Percentiles rank a stretch among this genome's conserved stretches.
phyloP scores from a whole-genome alignment of 441 rosid species.

The Syzygium syzygioides region DNA sequence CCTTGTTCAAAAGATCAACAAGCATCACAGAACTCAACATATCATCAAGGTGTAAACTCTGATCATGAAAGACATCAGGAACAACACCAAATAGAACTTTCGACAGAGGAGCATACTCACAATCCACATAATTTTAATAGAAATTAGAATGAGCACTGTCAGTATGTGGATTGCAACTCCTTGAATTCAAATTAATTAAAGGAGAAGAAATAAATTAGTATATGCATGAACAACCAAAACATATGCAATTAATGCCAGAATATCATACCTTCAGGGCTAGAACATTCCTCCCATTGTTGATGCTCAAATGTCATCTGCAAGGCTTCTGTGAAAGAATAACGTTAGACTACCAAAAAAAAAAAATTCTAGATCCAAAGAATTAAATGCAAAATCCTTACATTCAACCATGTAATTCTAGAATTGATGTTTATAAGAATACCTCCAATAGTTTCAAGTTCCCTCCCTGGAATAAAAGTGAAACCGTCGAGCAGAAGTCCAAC shows the following conservation, averaged over 20 bases:
- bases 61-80: neutral
- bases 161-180: neutral
- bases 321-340: slow-evolving; percentile 46
- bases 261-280: slow-evolving; percentile 55
- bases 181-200: neutral
- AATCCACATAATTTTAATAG: neutral
- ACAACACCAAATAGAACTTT: neutral
- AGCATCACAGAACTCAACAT: neutral
- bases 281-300: slow-evolving; percentile 42
- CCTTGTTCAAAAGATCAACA: neutral
- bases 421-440: slow-evolving; percentile 34
- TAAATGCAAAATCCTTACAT: neutral
- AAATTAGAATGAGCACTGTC: neutral
- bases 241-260: neutral
- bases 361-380: neutral
- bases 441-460: slow-evolving; percentile 76
- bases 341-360: neutral
- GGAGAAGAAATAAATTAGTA: neutral
- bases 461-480: slow-evolving; percentile 58
- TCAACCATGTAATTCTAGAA: neutral
- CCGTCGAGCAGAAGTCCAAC: slow-evolving; percentile 75
- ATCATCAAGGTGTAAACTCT: neutral
- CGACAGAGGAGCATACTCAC: neutral
- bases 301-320: slow-evolving; percentile 59
- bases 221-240: slow-evolving; percentile 3